Evolutionary conservation across 2,329 filamentous ascomycete species (phyloP), one percentile per base, ranked within the genome.

Genomic region (Beauveria pseudobassiana): DNA sequence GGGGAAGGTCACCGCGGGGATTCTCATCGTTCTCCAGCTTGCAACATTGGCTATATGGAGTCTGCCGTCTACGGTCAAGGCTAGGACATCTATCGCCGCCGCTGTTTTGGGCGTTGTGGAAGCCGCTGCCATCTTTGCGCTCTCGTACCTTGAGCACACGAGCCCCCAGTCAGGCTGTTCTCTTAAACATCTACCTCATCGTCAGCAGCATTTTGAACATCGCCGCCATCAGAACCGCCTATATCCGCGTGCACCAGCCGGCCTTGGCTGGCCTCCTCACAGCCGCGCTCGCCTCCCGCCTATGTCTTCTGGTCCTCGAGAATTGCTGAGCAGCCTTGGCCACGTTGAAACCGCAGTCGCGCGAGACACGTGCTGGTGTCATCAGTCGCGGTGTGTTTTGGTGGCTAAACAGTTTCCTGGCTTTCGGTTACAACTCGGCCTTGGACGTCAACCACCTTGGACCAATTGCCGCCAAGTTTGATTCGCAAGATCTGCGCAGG

Each of bases 121-220:
- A 30, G 67, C 69, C 0, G 3, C 72, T 9, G 65, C 62, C 5
- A 64, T 75, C 24, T 64, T 62, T 1, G 49, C 67, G 0, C 51
- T 76, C 3, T 75, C 73, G 0, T 76, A 69, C 38, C 14, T 63
- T 0, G 74, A 77, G 62, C 75, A 77, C 30, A 12, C 69, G 67
- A 6, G 69, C 73, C 3, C 63, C 65, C 1, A 67, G 69, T 20
- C 74, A 75, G 1, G 75, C 75, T 0, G 62, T 69, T 0, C 54
- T 77, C 0, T 64, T 76, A 18, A 68, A 64, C 43, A 26, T 61
- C 6, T 77, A 72, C 46, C 67, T 77, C 7, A 61, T 75, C 42
- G 59, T 69, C 18, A 71, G 71, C 0, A 65, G 71, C 8, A 56
- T 76, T 14, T 69, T 75, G 34, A 73, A 77, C 28, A 63, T 71